phyloP scores from a whole-genome alignment of 2,329 filamentous ascomycete genomes.

The Sarocladiaceae sp. region DNA sequence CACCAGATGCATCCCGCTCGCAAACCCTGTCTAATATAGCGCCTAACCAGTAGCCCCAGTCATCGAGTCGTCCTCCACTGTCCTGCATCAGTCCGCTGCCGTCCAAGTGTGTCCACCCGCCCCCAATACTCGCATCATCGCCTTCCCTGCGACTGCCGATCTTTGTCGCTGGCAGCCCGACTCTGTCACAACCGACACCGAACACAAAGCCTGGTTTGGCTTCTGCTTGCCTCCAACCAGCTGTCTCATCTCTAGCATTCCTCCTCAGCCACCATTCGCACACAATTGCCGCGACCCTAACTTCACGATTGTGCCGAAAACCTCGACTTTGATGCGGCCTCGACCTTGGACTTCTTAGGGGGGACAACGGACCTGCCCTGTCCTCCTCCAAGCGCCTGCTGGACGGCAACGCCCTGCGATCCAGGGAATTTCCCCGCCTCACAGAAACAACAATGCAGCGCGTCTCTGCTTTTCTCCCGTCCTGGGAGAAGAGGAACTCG shows the following conservation, averaged over 20 bases:
- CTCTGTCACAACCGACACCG: not conserved
- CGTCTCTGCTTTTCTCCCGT: conserved; percentile 38
- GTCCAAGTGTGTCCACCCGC: not conserved
- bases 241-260: not conserved
- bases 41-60: not conserved
- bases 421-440: not conserved
- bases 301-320: not conserved
- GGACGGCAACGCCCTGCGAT: not conserved
- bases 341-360: not conserved
- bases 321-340: conserved; percentile 5
- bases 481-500: conserved; percentile 40
- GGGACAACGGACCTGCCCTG: conserved; percentile 6
- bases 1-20: conserved; percentile 3
- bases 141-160: not conserved
- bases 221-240: not conserved
- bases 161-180: not conserved
- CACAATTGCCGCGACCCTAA: no score
- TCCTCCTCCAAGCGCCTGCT: conserved; percentile 4
- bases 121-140: conserved; percentile 8
- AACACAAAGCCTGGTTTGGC: not conserved
- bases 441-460: conserved; percentile 31
- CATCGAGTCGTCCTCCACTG: conserved; percentile 2
- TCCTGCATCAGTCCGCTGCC: not conserved
- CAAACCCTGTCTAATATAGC: conserved; percentile 5
- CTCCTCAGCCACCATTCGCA: not conserved